Conservation (phyloP, 495 filamentous ascomycete species). For the Thermochaetoides thermophila region DNA sequence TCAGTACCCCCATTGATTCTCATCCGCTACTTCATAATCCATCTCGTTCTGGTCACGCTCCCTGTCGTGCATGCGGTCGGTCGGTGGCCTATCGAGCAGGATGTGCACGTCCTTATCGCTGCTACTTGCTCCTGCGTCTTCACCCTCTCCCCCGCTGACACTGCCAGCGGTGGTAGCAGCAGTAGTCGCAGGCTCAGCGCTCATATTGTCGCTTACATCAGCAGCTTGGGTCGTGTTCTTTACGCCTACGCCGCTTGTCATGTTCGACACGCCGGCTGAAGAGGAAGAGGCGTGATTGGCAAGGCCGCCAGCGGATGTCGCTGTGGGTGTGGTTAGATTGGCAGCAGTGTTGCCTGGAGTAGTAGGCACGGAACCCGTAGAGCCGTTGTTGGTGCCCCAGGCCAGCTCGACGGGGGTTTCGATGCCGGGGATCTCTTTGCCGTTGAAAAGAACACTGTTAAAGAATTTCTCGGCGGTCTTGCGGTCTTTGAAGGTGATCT, state of each 20-base stretch:
- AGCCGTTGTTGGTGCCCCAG: constrained; percentile 47
- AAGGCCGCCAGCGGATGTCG: constrained; percentile 48
- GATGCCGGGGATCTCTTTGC: constrained; percentile 50
- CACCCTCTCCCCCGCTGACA: neutral
- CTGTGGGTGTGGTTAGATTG: neutral
- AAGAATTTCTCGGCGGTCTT: constrained; percentile 80
- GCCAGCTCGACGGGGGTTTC: constrained; percentile 51
- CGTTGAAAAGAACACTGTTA: constrained; percentile 39
- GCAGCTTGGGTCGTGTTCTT: neutral
- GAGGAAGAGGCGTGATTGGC: constrained; percentile 6
- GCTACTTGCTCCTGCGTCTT: constrained; percentile 2
- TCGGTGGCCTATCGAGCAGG: constrained; percentile 10
- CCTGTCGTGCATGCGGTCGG: constrained; percentile 15
- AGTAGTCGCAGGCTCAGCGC: neutral
- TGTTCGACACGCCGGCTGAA: neutral
- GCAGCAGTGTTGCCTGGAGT: constrained; percentile 1
- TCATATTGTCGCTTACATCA: too few relatives aligned
- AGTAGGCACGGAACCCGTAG: constrained; percentile 1
- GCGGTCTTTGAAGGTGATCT: constrained; percentile 74
- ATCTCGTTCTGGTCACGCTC: constrained; percentile 28
- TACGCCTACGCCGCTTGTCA: neutral
- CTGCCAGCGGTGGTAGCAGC: neutral
- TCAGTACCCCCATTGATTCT: constrained; percentile 24
- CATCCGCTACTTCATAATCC: constrained; percentile 32
- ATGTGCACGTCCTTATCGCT: constrained; percentile 24